Percentiles rank a stretch among this genome's conserved stretches.
Evolutionary conservation across 2,329 filamentous ascomycete species (phyloP).

Genomic region (Cercospora janseana): DNA sequence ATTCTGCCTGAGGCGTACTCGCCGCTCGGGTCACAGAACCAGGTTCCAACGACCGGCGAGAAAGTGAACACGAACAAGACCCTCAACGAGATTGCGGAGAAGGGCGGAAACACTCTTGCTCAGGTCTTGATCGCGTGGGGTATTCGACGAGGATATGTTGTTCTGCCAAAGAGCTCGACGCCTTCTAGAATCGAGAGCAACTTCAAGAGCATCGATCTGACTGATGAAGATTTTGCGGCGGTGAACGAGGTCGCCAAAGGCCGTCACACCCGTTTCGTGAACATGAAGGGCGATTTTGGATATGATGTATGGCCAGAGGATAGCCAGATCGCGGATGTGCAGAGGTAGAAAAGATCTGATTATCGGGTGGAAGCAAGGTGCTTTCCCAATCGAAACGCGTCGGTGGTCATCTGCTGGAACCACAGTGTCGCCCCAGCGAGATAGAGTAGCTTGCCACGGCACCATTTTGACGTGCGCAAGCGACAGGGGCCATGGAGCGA

Average conservation of each 20-base stretch:
- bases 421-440: too few relatives aligned
- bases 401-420: too few relatives aligned
- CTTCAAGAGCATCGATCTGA: constrained; percentile 60
- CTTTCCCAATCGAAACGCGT: too few relatives aligned
- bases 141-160: constrained; percentile 62
- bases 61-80: constrained; percentile 60
- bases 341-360: too few relatives aligned
- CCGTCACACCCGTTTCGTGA: constrained; percentile 69
- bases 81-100: constrained; percentile 58
- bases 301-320: constrained; percentile 52
- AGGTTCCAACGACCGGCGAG: constrained; percentile 67
- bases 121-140: constrained; percentile 67
- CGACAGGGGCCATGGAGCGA: too few relatives aligned
- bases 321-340: constrained; percentile 14
- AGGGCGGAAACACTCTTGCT: constrained; percentile 58
- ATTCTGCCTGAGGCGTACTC: constrained; percentile 58
- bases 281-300: constrained; percentile 79
- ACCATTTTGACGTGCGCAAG: too few relatives aligned
- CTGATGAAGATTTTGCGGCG: constrained; percentile 54
- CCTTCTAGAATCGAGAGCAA: constrained; percentile 67
- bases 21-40: constrained; percentile 66
- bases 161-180: constrained; percentile 69
- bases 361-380: too few relatives aligned
- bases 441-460: too few relatives aligned
- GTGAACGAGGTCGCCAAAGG: constrained; percentile 64